A percentile compares a stretch with the other conserved stretches of the same genome.
Conservation (phyloP, 2,329 filamentous ascomycete species). For the Emericellopsis cladophorae region DNA sequence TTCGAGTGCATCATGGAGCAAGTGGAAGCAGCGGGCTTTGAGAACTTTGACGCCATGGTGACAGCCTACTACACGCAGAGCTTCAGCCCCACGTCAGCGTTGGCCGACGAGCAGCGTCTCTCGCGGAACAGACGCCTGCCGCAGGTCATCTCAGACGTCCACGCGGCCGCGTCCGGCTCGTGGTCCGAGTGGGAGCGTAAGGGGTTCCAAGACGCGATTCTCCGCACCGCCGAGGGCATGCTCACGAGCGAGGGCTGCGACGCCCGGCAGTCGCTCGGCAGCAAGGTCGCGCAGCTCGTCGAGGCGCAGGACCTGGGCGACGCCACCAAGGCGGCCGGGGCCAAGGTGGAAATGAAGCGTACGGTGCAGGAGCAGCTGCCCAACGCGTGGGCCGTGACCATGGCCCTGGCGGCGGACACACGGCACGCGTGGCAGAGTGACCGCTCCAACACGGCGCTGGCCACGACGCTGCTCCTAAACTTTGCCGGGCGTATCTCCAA, state of each 20-base stretch:
- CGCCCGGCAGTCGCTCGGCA: not conserved
- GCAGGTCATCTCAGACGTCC: slow-evolving; percentile 9
- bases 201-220: slow-evolving; percentile 5
- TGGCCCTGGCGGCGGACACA: slow-evolving; percentile 8
- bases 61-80: slow-evolving; percentile 12
- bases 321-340: slow-evolving; percentile 2
- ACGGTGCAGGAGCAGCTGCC: slow-evolving; percentile 10
- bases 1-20: slow-evolving; percentile 10
- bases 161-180: not conserved
- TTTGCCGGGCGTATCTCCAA: slow-evolving; percentile 11
- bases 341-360: slow-evolving; percentile 8
- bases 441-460: slow-evolving; percentile 12
- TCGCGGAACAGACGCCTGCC: slow-evolving; percentile 13
- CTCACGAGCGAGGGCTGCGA: slow-evolving; percentile 3
- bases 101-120: slow-evolving; percentile 12
- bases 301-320: slow-evolving; percentile 6
- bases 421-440: slow-evolving; percentile 7
- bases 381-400: slow-evolving; percentile 12
- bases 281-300: slow-evolving; percentile 4
- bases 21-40: slow-evolving; percentile 10
- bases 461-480: slow-evolving; percentile 11
- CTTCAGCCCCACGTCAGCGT: slow-evolving; percentile 7
- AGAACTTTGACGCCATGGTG: slow-evolving; percentile 12
- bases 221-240: slow-evolving; percentile 6
- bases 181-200: slow-evolving; percentile 7